Evolutionary conservation across 306 rosid species (phyloP), one percentile per base, ranked within the genome.

Genomic region (Oxytropis ochrocephala): DNA sequence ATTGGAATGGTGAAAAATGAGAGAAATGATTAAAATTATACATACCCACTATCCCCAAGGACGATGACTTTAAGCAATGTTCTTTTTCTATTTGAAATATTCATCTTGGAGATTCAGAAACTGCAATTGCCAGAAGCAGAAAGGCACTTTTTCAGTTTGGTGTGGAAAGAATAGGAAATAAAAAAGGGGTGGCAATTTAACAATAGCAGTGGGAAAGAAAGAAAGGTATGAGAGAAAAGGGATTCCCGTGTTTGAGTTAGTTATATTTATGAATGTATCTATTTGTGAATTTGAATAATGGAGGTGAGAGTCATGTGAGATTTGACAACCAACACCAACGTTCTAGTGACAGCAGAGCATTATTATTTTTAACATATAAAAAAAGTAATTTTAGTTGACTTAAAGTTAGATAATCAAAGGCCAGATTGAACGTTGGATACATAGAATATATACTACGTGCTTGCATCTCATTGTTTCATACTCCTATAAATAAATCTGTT

Each of bases 41-140:
- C 85, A 38, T 85, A 93, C 98, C 98, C 98, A 64, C 97, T 82
- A 68, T 93, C 97, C 24, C 98, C 98, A 55, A 93, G 96, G 78
- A 90, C 84, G 59, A 93, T 90, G 70, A 90, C 90, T 84, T 93
- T 90, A 17, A 90, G 94, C 80, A 91, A 80, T 19, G 84, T 86
- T 81, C 96, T 82, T 69, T 72, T 82, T 60, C 75, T 75, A 24
- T 64, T 73, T 43, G 96, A 75, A 76, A 10, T 30, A 9, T 91
- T 89, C 97, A 89, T 89, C 30, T 68, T 59, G 51, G n/a, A n/a
- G n/a, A n/a, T n/a, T n/a, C n/a, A n/a, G n/a, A n/a, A n/a, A n/a
- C n/a, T n/a, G n/a, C 7, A 6, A 32, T 17, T 16, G 51, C 44
- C 48, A 68, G 63, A 49, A 72, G 46, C 60, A 32, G 47, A 56